Conservation (phyloP, 441 rosid genomes). For the Mallotus repandus region DNA sequence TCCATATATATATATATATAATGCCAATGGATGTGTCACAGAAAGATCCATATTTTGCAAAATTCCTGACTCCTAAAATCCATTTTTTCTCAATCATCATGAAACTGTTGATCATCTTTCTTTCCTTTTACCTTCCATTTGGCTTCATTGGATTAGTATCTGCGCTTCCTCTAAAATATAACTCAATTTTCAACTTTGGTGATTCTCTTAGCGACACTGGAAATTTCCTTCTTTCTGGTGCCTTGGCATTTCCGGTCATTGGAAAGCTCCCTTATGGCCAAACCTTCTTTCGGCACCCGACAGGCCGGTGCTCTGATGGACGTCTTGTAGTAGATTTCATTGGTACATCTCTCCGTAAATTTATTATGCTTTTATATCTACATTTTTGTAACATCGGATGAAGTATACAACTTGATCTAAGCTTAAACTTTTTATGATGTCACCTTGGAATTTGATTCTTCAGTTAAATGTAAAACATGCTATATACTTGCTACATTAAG, state of each 20-base stretch:
- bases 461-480: too few species aligned
- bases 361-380: neutral
- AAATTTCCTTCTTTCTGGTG: slow-evolving; percentile 56
- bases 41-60: neutral
- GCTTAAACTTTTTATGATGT: too few species aligned
- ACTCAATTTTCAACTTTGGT: slow-evolving; percentile 68
- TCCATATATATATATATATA: neutral
- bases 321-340: slow-evolving; percentile 73
- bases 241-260: slow-evolving; percentile 44
- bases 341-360: slow-evolving; percentile 29
- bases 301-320: slow-evolving; percentile 77
- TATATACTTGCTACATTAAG: too few species aligned
- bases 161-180: slow-evolving; percentile 34
- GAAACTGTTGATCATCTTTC: slow-evolving; percentile 13
- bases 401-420: too few species aligned
- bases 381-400: too few species aligned
- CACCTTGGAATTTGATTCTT: too few species aligned
- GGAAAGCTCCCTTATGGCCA: slow-evolving; percentile 58
- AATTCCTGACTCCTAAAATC: neutral
- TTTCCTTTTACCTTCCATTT: slow-evolving; percentile 11
- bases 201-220: slow-evolving; percentile 84
- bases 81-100: slow-evolving; percentile 6
- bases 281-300: slow-evolving; percentile 56
- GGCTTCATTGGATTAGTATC: slow-evolving; percentile 14
- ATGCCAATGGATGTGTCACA: neutral